Evolutionary conservation across 495 filamentous ascomycete species (phyloP), one percentile per base, ranked within the genome.

Genomic region (Corynascus novoguineensis): DNA sequence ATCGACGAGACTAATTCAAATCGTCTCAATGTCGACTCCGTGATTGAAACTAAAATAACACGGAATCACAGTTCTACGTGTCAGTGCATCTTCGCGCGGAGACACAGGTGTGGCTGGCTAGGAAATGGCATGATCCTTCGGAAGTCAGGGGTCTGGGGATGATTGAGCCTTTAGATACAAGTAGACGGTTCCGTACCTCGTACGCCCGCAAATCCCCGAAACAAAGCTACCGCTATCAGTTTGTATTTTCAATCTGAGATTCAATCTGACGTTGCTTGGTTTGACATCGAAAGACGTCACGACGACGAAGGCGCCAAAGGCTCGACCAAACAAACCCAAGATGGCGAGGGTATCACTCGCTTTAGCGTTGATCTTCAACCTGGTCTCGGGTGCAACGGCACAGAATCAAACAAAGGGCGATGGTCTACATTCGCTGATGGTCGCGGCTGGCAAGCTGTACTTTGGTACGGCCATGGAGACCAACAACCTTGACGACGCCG

Each of bases 401-500:
- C 29, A 45, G 45, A 28, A 38, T 27, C 21, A 46, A 27, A 52
- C 55, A 1, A 17, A 12, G 14, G 28, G 45, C 22, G 15, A 59
- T 27, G 64, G 63, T 32, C 60, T 68, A 2, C 65, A 66, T 56
- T 42, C 58, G 7, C 60, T 67, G 25, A 58, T 65, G 35, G 62
- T 66, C 6, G 64, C 57, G 14, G 60, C 68, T 2, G 64, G 60
- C 32, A 67, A 70, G 53, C 61, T 64, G 1, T 68, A 60, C 56
- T 68, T 70, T 17, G 68, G 68, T 47, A 68, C 65, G 2, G 63
- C 68, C 29, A 68, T 52, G 34, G 68, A 70, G 31, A 59, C 57
- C 21, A 64, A 64, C 47, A 59, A 60, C 56, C 58, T 68, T 42
- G 73, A 67, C 29, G 79, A 86, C 67, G 60, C 68, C 1, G 54